These are phyloP conservation scores for Rhizophlyctis rosea DNA, from an alignment of 192 early-diverging fungal species.

Conservation along the genomic window DNA sequence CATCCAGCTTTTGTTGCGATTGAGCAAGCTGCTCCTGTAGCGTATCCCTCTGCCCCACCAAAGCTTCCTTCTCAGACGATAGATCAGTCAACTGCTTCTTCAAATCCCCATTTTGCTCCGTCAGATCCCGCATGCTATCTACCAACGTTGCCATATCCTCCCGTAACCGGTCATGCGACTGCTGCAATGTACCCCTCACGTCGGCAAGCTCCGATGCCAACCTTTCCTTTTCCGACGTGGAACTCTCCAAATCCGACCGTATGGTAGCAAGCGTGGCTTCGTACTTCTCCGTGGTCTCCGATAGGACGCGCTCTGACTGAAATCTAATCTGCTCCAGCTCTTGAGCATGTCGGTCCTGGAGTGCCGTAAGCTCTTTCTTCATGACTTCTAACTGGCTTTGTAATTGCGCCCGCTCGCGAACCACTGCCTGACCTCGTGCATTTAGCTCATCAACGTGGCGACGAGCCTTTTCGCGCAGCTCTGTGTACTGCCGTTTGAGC, in stretches of 20 bases:
- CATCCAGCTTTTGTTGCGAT: not conserved
- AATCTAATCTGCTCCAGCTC: too few relatives aligned
- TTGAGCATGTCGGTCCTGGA: too few relatives aligned
- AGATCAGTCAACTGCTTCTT: conserved; percentile 3
- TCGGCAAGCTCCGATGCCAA: not conserved
- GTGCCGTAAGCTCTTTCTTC: not conserved
- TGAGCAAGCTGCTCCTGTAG: not conserved
- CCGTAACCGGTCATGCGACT: not conserved
- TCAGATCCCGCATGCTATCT: conserved; percentile 9
- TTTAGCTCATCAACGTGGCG: not conserved
- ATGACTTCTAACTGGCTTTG: not conserved
- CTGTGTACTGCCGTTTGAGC: not conserved
- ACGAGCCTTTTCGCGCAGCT: not conserved
- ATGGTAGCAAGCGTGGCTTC: not conserved
- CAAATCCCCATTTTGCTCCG: conserved; percentile 2
- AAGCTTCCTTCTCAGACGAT: conserved; percentile 1
- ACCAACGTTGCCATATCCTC: conserved; percentile 1
- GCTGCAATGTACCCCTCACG: not conserved
- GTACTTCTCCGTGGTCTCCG: not conserved
- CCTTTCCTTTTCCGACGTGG: not conserved
- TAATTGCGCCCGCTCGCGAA: not conserved
- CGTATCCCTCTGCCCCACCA: not conserved
- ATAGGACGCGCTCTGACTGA: not conserved
- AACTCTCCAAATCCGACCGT: not conserved
- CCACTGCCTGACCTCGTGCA: not conserved